A percentile compares a stretch with the other conserved stretches of the same genome.
Conservation (phyloP, 768 basidiomycete genomes). For the Thelephora ganbajun region DNA sequence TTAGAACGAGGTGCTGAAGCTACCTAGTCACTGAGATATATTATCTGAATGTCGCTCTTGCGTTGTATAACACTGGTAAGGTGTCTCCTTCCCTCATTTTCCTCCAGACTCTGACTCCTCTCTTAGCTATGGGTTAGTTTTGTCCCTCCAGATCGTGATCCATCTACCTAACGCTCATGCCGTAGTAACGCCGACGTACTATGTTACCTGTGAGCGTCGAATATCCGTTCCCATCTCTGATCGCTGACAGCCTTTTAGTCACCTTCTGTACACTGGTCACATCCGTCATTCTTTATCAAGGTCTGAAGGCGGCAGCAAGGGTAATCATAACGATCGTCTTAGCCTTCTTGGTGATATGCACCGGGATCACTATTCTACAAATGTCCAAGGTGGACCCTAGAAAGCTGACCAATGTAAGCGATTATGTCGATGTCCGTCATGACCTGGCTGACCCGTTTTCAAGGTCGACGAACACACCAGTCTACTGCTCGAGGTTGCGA, state of each 20-base stretch:
- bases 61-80: slow-evolving; percentile 76
- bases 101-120: slow-evolving; percentile 4
- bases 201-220: slow-evolving; percentile 48
- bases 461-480: slow-evolving; percentile 78
- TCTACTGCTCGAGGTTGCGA: slow-evolving; percentile 70
- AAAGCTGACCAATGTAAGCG: slow-evolving; percentile 31
- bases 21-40: slow-evolving; percentile 69
- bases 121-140: slow-evolving; percentile 43
- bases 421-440: not conserved
- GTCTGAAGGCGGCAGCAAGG: slow-evolving; percentile 56
- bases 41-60: slow-evolving; percentile 87
- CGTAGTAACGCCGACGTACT: slow-evolving; percentile 70
- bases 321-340: slow-evolving; percentile 81
- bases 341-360: slow-evolving; percentile 77
- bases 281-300: slow-evolving; percentile 77
- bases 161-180: slow-evolving; percentile 2
- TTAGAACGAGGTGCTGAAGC: not conserved
- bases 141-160: slow-evolving; percentile 7
- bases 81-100: not conserved
- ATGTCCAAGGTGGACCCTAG: slow-evolving; percentile 86
- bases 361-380: slow-evolving; percentile 86
- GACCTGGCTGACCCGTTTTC: not conserved
- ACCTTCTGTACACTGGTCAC: slow-evolving; percentile 74
- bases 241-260: slow-evolving; percentile 24
- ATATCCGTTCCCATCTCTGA: not conserved